These are phyloP conservation scores for Erythrophleum ivorense DNA, from an alignment of 331 rosid species.

Conservation along the genomic window DNA sequence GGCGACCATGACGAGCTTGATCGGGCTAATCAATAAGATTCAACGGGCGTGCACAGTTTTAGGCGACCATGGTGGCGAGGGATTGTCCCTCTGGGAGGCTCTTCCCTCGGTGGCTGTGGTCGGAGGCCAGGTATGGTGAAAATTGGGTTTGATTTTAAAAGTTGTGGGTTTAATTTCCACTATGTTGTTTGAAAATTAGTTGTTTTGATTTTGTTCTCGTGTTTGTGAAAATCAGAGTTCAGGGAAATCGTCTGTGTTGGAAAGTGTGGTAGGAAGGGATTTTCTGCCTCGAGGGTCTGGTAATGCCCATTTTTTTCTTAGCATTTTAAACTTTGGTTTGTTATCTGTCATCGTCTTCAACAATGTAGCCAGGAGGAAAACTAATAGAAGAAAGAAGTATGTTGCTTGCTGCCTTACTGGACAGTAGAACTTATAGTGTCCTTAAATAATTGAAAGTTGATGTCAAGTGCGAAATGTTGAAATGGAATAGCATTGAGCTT, in stretches of 20 bases:
- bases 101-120: slow-evolving; percentile 99
- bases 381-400: neutral
- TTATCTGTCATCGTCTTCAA: slow-evolving; percentile 28
- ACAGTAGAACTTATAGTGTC: neutral
- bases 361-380: slow-evolving; percentile 13
- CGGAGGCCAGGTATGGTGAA: slow-evolving; percentile 85
- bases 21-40: slow-evolving; percentile 96
- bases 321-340: neutral
- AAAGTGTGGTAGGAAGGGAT: slow-evolving; percentile 98
- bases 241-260: slow-evolving; percentile 94
- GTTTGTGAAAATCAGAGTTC: slow-evolving; percentile 66
- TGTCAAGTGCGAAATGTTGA: neutral
- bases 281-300: slow-evolving; percentile 99
- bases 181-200: neutral
- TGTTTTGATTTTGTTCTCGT: neutral
- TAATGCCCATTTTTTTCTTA: slow-evolving; percentile 35
- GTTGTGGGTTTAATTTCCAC: neutral
- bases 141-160: neutral
- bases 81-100: slow-evolving; percentile 99
- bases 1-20: slow-evolving; percentile 99
- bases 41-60: slow-evolving; percentile 96
- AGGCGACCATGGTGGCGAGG: slow-evolving; percentile 98
- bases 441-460: slow-evolving; percentile 24
- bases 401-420: neutral
- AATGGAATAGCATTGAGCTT: slow-evolving; percentile 15